These are phyloP conservation scores for Dictyostelium firmibasis DNA, from an alignment of 78 protist species.

Conservation along the genomic window DNA sequence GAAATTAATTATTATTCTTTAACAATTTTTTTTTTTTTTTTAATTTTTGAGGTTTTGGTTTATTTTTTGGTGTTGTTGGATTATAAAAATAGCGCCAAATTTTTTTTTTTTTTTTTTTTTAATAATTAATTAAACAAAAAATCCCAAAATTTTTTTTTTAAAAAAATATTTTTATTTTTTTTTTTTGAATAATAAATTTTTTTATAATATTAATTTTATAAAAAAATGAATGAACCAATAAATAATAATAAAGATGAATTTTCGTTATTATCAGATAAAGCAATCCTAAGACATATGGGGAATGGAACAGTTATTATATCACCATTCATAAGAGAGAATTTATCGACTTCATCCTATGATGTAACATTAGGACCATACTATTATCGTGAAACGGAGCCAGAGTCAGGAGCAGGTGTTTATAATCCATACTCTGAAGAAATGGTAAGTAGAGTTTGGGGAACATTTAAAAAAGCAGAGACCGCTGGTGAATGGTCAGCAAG, in stretches of 20 bases:
- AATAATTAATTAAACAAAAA: too few species aligned
- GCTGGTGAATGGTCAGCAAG: constrained; percentile 30
- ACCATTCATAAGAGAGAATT: constrained; percentile 39
- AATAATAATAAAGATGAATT: not conserved
- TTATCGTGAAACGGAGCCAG: constrained; percentile 60
- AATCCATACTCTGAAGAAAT: constrained; percentile 75
- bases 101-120: too few species aligned
- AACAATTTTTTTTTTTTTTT: too few species aligned
- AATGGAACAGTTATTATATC: constrained; percentile 31
- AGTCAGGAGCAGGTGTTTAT: constrained; percentile 60
- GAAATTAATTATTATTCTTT: too few species aligned
- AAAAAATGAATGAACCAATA: not conserved
- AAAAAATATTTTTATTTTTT: too few species aligned
- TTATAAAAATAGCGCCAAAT: too few species aligned
- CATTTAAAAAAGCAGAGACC: constrained; percentile 46
- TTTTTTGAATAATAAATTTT: too few species aligned
- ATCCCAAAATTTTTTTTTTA: too few species aligned
- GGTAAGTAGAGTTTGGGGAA: constrained; percentile 79
- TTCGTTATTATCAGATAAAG: constrained; percentile 68
- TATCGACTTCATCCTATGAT: constrained; percentile 73
- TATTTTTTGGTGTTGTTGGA: too few species aligned
- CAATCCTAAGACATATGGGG: constrained; percentile 43
- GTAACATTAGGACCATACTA: constrained; percentile 79
- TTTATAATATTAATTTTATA: too few species aligned
- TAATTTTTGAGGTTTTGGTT: too few species aligned